Evolutionary conservation across 108 stramenopile genomes (phyloP).

Genomic region (Discostella pseudostelligera): DNA sequence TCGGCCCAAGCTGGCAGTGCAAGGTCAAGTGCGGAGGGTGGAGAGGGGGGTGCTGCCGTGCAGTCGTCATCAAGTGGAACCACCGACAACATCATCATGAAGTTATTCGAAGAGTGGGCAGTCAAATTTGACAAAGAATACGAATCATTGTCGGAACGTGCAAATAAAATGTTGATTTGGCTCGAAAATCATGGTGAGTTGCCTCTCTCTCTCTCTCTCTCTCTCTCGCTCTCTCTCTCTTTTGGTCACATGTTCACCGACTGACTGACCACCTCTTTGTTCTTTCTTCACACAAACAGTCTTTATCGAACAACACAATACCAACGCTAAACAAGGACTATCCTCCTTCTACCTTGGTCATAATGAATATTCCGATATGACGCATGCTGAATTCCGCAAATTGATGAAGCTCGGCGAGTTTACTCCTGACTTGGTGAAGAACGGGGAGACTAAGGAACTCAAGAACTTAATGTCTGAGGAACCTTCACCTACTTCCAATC

Average conservation of each 20-base stretch:
- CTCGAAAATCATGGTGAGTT: slow-evolving; percentile 79
- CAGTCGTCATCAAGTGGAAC: background rate
- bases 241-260: background rate
- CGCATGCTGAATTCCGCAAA: slow-evolving; percentile 80
- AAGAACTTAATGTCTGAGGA: slow-evolving; percentile 27
- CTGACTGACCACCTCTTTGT: background rate
- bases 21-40: no score
- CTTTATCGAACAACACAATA: slow-evolving; percentile 88
- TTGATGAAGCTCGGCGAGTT: slow-evolving; percentile 61
- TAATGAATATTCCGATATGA: slow-evolving; percentile 91
- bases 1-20: no score
- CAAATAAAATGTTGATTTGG: slow-evolving; percentile 58
- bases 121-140: slow-evolving; percentile 58
- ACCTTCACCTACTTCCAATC: slow-evolving; percentile 1
- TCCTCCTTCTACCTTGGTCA: slow-evolving; percentile 79
- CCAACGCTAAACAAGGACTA: slow-evolving; percentile 32
- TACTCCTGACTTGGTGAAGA: slow-evolving; percentile 19
- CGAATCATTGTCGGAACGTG: slow-evolving; percentile 45
- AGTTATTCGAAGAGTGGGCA: slow-evolving; percentile 55
- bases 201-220: background rate
- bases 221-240: background rate
- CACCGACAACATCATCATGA: background rate
- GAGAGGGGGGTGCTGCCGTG: no score
- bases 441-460: slow-evolving; percentile 33
- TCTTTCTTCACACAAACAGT: slow-evolving; percentile 29